These are phyloP conservation scores for Diutina ranongensis DNA, from an alignment of 1,139 yeast genomes.

Conservation along the genomic window DNA sequence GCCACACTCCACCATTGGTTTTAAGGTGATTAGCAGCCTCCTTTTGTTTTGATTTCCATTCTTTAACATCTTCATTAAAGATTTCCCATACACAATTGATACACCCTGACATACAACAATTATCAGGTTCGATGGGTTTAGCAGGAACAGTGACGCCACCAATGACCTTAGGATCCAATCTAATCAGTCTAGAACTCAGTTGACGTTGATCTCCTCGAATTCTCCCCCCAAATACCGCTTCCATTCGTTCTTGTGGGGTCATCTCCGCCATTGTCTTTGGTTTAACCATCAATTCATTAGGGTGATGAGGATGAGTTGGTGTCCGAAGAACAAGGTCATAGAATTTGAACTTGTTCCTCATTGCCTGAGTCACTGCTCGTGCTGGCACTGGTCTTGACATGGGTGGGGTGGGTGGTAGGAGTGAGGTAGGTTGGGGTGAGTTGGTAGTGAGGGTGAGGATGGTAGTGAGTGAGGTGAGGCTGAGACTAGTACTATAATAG, in stretches of 20 bases:
- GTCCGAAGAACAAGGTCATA: conserved; percentile 3
- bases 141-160: conserved; percentile 74
- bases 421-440: no score
- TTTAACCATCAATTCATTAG: not conserved
- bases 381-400: conserved; percentile 3
- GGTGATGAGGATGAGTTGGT: conserved; percentile 4
- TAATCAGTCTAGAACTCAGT: conserved; percentile 36
- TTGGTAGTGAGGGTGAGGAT: no score
- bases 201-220: conserved; percentile 41
- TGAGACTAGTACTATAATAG: no score
- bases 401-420: no score
- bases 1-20: conserved; percentile 59
- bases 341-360: conserved; percentile 1
- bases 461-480: no score
- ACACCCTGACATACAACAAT: conserved; percentile 97
- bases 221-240: conserved; percentile 46
- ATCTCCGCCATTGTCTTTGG: conserved; percentile 8
- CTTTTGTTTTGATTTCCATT: conserved; percentile 56
- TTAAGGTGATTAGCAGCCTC: conserved; percentile 49
- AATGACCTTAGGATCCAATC: conserved; percentile 31
- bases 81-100: conserved; percentile 95
- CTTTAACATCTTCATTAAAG: conserved; percentile 75
- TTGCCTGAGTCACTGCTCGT: not conserved
- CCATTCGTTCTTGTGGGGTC: conserved; percentile 38
- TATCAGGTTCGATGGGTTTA: conserved; percentile 80